Base-by-base conservation (phyloP, 2,329 filamentous ascomycete genomes). In the Alternaria incomplexa region DNA sequence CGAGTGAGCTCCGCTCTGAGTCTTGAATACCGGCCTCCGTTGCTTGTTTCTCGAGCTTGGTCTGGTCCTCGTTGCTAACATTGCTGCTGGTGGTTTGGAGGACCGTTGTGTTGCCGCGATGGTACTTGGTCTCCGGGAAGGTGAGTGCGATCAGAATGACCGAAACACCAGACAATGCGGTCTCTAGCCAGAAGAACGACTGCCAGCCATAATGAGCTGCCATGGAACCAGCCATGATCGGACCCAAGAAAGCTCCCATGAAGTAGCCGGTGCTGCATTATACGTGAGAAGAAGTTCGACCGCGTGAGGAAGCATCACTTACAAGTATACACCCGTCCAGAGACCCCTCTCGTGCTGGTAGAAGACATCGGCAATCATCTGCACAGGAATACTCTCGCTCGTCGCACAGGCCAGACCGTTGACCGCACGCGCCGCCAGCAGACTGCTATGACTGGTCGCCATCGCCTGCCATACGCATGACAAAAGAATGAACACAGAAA, bases 111-210 rank as follows among this genome's bases (percentile, higher is more conserved):
- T 63, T 63, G 26, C 62, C 63, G 58, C 80, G 78, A 55, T 79
- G 79, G 40, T 75, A 83, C 52, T 80, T 81, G 12, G 81, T 83
- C 58, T 83, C 82, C 0, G 81, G 81, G 66, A 82, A 83, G 5
- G 76, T 75, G 58, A 82, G 68, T 7, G 82, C 69, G 7, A 83
- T 72, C 3, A 81, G 65, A 17, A 83, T 26, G 9, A 82, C 78
- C 6, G 79, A 77, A 66, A 83, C 80, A 7, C 69, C 77, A 3
- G 79, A 75, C 6, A 83, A 70, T 0, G 74, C 82, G 2, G 78
- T 76, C 4, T 80, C 80, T 5, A 84, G 77, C 82, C 82, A 84
- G 74, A 83, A 84, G 71, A 84, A 83, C 12, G 78, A 81, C 51
- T 81, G 70, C 82, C 82, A 83, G 45, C 82, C 81, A 61, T 83